Conservation (phyloP, 2,329 filamentous ascomycete species). For the Neocatenulostroma microsporum region DNA sequence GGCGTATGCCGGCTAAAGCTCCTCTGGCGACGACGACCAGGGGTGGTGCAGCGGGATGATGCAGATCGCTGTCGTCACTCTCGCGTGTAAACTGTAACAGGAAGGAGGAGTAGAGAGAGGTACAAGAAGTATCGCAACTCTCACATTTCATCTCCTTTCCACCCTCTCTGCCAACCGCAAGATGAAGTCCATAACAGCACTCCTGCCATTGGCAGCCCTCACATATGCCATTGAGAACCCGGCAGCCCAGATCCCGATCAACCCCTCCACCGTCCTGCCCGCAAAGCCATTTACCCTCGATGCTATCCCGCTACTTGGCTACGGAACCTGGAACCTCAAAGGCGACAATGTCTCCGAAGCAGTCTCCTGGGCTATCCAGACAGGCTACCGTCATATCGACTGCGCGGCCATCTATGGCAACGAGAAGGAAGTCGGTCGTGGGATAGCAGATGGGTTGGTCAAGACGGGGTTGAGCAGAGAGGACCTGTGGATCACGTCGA, state of each 20-base stretch:
- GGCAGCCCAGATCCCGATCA: constrained; percentile 20
- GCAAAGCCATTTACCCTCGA: constrained; percentile 20
- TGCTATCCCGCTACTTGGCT: constrained; percentile 29
- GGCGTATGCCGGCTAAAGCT: too few relatives aligned
- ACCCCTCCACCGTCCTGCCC: constrained; percentile 9
- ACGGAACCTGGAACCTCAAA: constrained; percentile 34
- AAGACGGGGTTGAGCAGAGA: constrained; percentile 27
- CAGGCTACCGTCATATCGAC: constrained; percentile 50
- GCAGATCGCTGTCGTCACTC: constrained; percentile 5
- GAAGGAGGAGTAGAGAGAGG: too few relatives aligned
- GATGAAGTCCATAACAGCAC: constrained; percentile 12
- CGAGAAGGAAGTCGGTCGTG: constrained; percentile 37
- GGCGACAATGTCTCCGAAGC: constrained; percentile 29
- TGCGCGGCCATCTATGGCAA: constrained; percentile 39
- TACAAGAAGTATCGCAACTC: constrained; percentile 3
- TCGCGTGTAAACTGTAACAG: too few relatives aligned
- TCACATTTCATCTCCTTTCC: background rate
- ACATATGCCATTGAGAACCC: constrained; percentile 8
- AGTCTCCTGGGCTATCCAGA: constrained; percentile 34
- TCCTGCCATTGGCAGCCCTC: constrained; percentile 21
- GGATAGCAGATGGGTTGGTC: constrained; percentile 31
- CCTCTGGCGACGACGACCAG: too few relatives aligned
- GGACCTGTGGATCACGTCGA: constrained; percentile 34
- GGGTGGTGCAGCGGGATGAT: too few relatives aligned
- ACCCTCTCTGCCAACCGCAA: background rate